Evolutionary conservation across 768 basidiomycete species (phyloP).

Genomic region (Naematelia encephala): DNA sequence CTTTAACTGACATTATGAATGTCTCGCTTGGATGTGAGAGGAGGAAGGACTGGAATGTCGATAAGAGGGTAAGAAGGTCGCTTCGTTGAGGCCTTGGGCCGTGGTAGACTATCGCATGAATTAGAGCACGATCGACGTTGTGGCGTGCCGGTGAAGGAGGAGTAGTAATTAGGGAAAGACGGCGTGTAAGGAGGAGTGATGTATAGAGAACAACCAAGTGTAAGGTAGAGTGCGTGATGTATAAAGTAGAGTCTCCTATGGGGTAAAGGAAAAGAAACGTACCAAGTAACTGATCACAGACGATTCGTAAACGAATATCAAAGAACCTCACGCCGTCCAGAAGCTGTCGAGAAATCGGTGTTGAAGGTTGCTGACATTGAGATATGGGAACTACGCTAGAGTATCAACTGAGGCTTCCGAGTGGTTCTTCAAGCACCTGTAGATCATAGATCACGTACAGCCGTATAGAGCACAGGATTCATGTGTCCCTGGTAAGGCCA

Average conservation of each 20-base stretch:
- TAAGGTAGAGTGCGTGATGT: not conserved
- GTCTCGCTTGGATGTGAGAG: slow-evolving; percentile 65
- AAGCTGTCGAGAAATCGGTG: slow-evolving; percentile 67
- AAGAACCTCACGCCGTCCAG: slow-evolving; percentile 61
- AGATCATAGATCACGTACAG: slow-evolving; percentile 32
- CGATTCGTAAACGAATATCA: slow-evolving; percentile 73
- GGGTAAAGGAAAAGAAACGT: not conserved
- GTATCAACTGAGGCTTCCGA: no score
- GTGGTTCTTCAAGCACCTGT: no score
- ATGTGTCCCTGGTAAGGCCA: slow-evolving; percentile 70
- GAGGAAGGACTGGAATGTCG: slow-evolving; percentile 64
- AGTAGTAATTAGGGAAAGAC: no score
- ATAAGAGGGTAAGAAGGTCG: slow-evolving; percentile 65
- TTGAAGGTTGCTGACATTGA: slow-evolving; percentile 71
- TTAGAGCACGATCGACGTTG: no score
- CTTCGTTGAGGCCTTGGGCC: slow-evolving; percentile 69
- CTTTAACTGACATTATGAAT: slow-evolving; percentile 81
- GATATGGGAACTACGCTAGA: slow-evolving; percentile 59
- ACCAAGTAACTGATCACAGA: slow-evolving; percentile 60
- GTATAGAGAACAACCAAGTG: no score
- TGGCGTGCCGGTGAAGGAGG: no score
- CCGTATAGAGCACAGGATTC: slow-evolving; percentile 24
- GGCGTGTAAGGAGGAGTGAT: no score
- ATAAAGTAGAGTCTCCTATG: not conserved
- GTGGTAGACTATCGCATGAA: slow-evolving; percentile 61